Base-by-base conservation (phyloP, 176 grass and related monocot genomes). In the Olyra latifolia region DNA sequence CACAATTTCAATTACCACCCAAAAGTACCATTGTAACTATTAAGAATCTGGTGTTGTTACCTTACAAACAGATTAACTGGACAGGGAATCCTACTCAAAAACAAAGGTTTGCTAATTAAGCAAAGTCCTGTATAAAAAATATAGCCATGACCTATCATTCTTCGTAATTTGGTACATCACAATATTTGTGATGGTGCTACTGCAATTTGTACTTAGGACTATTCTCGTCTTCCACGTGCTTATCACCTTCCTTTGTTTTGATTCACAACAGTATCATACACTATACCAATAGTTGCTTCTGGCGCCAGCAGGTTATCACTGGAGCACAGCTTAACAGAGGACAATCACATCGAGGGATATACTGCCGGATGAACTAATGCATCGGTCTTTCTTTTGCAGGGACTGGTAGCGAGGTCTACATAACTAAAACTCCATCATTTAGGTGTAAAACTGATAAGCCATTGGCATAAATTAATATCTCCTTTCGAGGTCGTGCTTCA, bases 361-460 rank as follows among this genome's bases (percentile, higher is more conserved):
- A 19, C n/a, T n/a, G 22, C 22, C 22, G 1, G 63, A 80, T 55
- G 48, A 25, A 69, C 49, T 14, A 52, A 25, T 44, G 63, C 16
- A n/a, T 29, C 41, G 35, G 20, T 55, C 48, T 56, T 24, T n/a
- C 35, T 14, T 69, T 42, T 69, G 29, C 23, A 43, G 29, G 44
- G 46, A 69, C 55, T 1, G 2, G 38, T 41, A 14, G 30, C 22
- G 38, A 54, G 25, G 46, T 52, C 46, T 41, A 53, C 62, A 66
- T 12, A 5, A 19, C 9, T 25, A 66, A 41, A 57, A 8, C 2
- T 44, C 7, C 43, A 75, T 58, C 53, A 77, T 62, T 56, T 23
- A 61, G 46, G 24, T 28, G 16, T 77, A 29, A n/a, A 46, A 77
- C 74, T 46, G 41, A 77, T 62, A 77, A 42, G 57, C 11, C 10